A percentile compares a stretch with the other conserved stretches of the same genome.
Conservation (phyloP, 805 yeast species). For the Tetrapisispora namnaoensis region DNA sequence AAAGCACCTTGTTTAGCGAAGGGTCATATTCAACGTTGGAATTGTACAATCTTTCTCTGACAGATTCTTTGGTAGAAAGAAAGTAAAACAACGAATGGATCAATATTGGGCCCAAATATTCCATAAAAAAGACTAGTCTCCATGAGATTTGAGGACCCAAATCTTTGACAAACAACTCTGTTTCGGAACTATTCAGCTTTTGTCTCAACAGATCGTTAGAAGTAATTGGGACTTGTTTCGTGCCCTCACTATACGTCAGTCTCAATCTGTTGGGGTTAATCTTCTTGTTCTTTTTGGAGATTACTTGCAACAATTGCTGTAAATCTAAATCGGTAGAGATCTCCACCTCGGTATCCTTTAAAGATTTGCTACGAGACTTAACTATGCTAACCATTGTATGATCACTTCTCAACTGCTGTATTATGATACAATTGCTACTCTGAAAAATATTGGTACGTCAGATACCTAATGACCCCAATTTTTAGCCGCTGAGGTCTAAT, state of each 20-base stretch:
- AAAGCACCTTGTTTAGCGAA: slow-evolving; percentile 25
- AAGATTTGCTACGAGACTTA: slow-evolving; percentile 49
- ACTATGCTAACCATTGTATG: slow-evolving; percentile 32
- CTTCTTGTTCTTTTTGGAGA: slow-evolving; percentile 36
- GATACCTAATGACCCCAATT: no score
- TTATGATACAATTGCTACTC: no score
- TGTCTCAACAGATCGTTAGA: slow-evolving; percentile 24
- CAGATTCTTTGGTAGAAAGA: slow-evolving; percentile 16
- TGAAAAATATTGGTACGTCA: no score
- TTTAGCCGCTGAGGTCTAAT: no score
- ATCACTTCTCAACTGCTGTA: background rate
- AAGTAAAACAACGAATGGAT: slow-evolving; percentile 64
- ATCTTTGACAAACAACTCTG: slow-evolving; percentile 63
- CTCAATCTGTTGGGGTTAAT: slow-evolving; percentile 46
- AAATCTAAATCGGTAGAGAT: slow-evolving; percentile 31
- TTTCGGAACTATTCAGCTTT: slow-evolving; percentile 29
- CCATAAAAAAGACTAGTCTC: slow-evolving; percentile 82
- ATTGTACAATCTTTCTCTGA: slow-evolving; percentile 9
- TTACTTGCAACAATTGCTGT: slow-evolving; percentile 34
- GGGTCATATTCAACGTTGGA: slow-evolving; percentile 12
- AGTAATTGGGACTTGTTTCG: slow-evolving; percentile 26
- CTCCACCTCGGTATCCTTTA: slow-evolving; percentile 37
- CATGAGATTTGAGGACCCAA: slow-evolving; percentile 89
- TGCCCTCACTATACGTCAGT: slow-evolving; percentile 35
- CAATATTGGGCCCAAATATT: slow-evolving; percentile 82